A percentile compares a stretch with the other conserved stretches of the same genome.
These are phyloP conservation scores for Corchorus capsularis DNA, from an alignment of 345 rosid genomes.

Conservation along the genomic window DNA sequence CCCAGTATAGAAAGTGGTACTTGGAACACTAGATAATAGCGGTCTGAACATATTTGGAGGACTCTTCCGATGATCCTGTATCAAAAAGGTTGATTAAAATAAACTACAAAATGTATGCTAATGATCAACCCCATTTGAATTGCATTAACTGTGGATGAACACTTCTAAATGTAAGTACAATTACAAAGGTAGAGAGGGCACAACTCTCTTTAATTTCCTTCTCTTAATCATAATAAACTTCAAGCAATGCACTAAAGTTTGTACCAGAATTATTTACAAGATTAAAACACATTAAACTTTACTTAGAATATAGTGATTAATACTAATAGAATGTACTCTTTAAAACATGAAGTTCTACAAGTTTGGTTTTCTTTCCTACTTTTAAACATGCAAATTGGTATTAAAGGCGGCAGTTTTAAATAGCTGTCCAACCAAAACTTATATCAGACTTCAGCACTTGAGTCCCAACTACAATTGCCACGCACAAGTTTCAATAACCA, in stretches of 20 bases:
- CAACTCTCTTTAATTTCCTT: not conserved
- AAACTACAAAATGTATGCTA: conserved; percentile 17
- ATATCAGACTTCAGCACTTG: not conserved
- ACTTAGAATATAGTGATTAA: not conserved
- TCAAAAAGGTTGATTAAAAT: conserved; percentile 25
- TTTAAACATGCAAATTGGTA: not conserved
- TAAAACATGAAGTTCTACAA: not conserved
- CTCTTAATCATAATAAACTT: not conserved
- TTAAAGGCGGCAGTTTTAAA: not conserved
- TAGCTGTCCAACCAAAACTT: not conserved
- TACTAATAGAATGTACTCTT: not conserved
- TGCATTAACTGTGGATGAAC: conserved; percentile 16
- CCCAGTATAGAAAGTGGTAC: conserved; percentile 78
- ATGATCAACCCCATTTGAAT: not conserved
- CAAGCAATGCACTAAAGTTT: conserved; percentile 3
- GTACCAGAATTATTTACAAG: not conserved
- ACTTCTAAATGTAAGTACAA: conserved; percentile 12
- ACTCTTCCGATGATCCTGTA: conserved; percentile 84
- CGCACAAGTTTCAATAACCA: not conserved
- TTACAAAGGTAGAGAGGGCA: not conserved
- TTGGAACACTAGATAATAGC: conserved; percentile 93
- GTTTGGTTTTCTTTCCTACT: not conserved
- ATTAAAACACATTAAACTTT: not conserved
- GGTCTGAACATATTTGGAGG: conserved; percentile 99
- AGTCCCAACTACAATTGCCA: not conserved